These are phyloP conservation scores for Termitomyces heimii DNA, from an alignment of 768 basidiomycete species.

Conservation along the genomic window DNA sequence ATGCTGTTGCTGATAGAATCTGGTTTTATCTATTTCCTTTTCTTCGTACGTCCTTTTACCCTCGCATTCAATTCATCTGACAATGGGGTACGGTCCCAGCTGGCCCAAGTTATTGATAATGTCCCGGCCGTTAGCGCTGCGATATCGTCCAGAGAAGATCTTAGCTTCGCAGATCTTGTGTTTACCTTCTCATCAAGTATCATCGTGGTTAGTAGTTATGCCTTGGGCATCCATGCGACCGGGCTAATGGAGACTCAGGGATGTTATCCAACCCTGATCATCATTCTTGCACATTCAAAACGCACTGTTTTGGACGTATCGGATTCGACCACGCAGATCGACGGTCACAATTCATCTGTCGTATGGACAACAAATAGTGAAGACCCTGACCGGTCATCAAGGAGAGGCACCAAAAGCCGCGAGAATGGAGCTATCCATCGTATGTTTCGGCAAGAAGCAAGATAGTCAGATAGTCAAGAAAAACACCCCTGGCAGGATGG, in stretches of 20 bases:
- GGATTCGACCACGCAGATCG: not conserved
- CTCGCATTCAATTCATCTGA: not conserved
- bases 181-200: conserved; percentile 3
- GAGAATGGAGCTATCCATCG: not conserved
- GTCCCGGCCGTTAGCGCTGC: not conserved
- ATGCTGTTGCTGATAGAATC: conserved; percentile 4
- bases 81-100: not conserved
- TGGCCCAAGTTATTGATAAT: conserved; percentile 6
- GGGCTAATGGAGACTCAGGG: not conserved
- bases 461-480: not conserved
- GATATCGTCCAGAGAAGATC: not conserved
- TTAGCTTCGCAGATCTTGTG: conserved; percentile 5
- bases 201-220: not conserved
- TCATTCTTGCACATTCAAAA: conserved; percentile 4
- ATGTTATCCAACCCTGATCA: conserved; percentile 2
- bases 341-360: not conserved
- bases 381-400: not conserved
- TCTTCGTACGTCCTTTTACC: conserved; percentile 1
- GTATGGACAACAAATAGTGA: not conserved
- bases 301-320: not conserved
- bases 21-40: conserved; percentile 6
- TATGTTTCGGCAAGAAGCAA: not conserved
- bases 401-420: not conserved
- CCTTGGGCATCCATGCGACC: not conserved
- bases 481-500: too few relatives aligned